These are phyloP conservation scores for Trametes pubescens DNA, from an alignment of 1,284 basidiomycete species.

Conservation along the genomic window DNA sequence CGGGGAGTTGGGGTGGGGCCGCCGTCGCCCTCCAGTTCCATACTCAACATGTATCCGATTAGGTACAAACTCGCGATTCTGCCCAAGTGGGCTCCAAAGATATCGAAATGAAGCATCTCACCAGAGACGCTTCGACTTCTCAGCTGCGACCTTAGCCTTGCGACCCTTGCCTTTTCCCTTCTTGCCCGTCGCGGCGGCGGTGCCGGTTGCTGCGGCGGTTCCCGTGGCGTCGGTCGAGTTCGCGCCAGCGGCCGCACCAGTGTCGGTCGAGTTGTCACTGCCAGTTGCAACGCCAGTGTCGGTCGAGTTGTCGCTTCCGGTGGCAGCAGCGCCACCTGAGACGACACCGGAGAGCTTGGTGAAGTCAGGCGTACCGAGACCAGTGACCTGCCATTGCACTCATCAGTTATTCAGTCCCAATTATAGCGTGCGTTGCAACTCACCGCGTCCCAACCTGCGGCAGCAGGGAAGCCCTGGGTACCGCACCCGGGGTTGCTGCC, in stretches of 20 bases:
- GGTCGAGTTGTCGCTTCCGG: conserved; percentile 10
- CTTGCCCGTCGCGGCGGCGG: conserved; percentile 13
- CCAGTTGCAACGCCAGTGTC: conserved; percentile 34
- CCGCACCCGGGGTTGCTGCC: conserved; percentile 44
- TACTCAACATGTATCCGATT: conserved; percentile 20
- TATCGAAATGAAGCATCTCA: conserved; percentile 7
- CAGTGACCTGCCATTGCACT: conserved; percentile 54
- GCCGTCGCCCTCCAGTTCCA: conserved; percentile 20
- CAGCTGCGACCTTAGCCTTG: conserved; percentile 1
- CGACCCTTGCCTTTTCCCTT: conserved; percentile 11
- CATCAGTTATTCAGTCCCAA: not conserved
- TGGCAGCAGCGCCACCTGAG: conserved; percentile 16
- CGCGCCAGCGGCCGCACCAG: conserved; percentile 27
- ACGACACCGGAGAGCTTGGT: conserved; percentile 50
- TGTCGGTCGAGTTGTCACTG: conserved; percentile 17
- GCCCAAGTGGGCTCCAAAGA: not conserved
- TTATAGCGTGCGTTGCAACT: not conserved
- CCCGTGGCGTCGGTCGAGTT: conserved; percentile 6
- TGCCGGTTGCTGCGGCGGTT: not conserved
- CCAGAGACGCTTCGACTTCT: not conserved
- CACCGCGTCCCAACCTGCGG: conserved; percentile 48
- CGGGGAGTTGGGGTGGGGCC: not conserved
- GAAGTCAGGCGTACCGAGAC: conserved; percentile 70
- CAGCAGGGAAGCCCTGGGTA: conserved; percentile 47
- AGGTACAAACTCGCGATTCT: conserved; percentile 12